Evolutionary conservation across 1,284 basidiomycete genomes (phyloP), one percentile per base, ranked within the genome.

Genomic region (Ceratobasidium theobromae): DNA sequence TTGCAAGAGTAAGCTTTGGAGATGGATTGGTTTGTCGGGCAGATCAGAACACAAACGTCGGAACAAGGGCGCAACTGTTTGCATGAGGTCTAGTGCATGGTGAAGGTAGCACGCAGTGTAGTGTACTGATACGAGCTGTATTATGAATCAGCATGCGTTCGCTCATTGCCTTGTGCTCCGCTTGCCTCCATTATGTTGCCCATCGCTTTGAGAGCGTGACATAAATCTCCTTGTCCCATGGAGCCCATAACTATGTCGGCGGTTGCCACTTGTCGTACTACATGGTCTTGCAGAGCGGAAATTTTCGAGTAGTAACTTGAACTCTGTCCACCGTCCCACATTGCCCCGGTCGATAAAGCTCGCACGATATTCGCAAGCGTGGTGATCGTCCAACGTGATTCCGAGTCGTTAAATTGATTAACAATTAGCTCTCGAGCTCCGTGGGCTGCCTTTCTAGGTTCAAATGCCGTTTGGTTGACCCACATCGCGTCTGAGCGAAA

Each of bases 361-460:
- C 28, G 25, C 1, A 65, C 12, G 4, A 65, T 33, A 9, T 53
- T 65, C 1, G 60, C 60, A 5, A 45, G 11, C 6, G 41, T 18
- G 4, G 60, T 65, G 16, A 65, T n/a, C n/a, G 49, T 27, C 49
- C 38, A 53, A 5, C 60, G 49, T 14, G 60, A 65, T 18, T 53
- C 49, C 6, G 60, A 65, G 27, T 53, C 25, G 30, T 32, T 45
- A 40, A 53, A 65, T 12, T 49, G 60, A 3, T 8, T 65, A 16
- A 40, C 33, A 28, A 65, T 6, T 2, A 27, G 38, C 21, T 65
- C 40, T 52, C 30, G 58, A 48, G 16, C 58, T 45, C 23, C 64
- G 49, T 14, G 53, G 16, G 51, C 40, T 49, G 51, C 18, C 49
- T 27, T 52, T 33, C 33, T 52, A 33, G 52, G 53, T 23, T 23